These are phyloP conservation scores for Diaporthe batatas DNA, from an alignment of 2,329 filamentous ascomycete species.

Conservation along the genomic window DNA sequence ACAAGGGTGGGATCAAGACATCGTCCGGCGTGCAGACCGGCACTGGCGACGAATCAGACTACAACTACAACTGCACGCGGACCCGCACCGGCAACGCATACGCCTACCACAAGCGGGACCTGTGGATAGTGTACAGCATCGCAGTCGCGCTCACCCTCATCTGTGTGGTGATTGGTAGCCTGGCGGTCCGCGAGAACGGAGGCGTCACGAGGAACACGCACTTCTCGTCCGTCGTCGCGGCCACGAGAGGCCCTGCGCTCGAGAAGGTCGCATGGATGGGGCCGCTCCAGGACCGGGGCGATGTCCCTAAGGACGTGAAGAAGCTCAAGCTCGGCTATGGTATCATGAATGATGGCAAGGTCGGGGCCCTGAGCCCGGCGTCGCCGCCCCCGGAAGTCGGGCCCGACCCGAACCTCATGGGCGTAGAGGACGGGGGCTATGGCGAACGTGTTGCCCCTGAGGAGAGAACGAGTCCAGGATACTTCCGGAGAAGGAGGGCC, in stretches of 20 bases:
- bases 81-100: constrained; percentile 52
- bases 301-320: constrained; percentile 45
- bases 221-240: constrained; percentile 58
- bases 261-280: constrained; percentile 51
- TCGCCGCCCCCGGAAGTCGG: constrained; percentile 11
- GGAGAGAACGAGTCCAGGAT: constrained; percentile 20
- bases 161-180: constrained; percentile 51
- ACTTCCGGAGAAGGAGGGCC: constrained; percentile 24
- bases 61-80: constrained; percentile 51
- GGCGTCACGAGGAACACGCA: constrained; percentile 54
- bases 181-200: constrained; percentile 52
- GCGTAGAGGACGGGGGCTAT: constrained; percentile 32
- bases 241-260: constrained; percentile 56
- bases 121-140: constrained; percentile 50
- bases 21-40: constrained; percentile 2
- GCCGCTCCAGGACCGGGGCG: constrained; percentile 39
- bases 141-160: constrained; percentile 45
- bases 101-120: constrained; percentile 51
- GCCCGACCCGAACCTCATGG: constrained; percentile 22
- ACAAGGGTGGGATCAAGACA: constrained; percentile 36
- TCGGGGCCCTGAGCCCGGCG: not conserved
- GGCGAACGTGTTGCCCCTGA: not conserved
- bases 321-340: constrained; percentile 47
- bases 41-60: constrained; percentile 29
- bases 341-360: constrained; percentile 37